Conservation (phyloP, 78 protist species). For the Polysphondylium violaceum region DNA sequence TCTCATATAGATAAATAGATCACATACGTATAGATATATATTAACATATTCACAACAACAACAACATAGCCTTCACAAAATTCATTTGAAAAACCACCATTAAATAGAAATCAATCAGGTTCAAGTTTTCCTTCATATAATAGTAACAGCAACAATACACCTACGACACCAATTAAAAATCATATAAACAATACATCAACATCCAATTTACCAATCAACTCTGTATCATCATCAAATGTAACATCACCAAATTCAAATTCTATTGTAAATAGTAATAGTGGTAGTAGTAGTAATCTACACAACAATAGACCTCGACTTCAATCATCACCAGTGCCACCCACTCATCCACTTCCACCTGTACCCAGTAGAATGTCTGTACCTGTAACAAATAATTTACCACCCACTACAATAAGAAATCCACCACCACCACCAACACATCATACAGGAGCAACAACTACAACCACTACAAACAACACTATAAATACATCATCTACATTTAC, state of each 20-base stretch:
- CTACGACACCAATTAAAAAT: not conserved
- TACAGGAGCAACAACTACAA: slow-evolving; percentile 3
- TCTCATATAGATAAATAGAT: not conserved
- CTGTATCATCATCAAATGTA: slow-evolving; percentile 17
- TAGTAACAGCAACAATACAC: slow-evolving; percentile 1
- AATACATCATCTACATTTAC: not conserved
- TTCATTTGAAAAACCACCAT: slow-evolving; percentile 54
- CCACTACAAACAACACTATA: not conserved
- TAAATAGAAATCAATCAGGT: slow-evolving; percentile 24
- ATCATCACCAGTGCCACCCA: slow-evolving; percentile 60
- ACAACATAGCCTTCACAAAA: not conserved
- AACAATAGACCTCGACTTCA: slow-evolving; percentile 44
- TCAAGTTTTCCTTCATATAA: not conserved
- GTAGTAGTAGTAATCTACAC: slow-evolving; percentile 18
- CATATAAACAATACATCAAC: not conserved
- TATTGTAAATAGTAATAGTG: not conserved
- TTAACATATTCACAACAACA: not conserved
- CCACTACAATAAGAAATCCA: slow-evolving; percentile 11
- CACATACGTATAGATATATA: not conserved
- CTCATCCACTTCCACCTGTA: slow-evolving; percentile 63
- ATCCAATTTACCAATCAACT: not conserved
- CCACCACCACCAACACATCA: slow-evolving; percentile 58
- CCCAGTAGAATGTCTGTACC: slow-evolving; percentile 43
- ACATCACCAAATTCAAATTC: slow-evolving; percentile 22
- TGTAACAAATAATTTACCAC: not conserved